Evolutionary conservation across 768 basidiomycete genomes (phyloP).

Genomic region (Daedaleopsis sinensis): DNA sequence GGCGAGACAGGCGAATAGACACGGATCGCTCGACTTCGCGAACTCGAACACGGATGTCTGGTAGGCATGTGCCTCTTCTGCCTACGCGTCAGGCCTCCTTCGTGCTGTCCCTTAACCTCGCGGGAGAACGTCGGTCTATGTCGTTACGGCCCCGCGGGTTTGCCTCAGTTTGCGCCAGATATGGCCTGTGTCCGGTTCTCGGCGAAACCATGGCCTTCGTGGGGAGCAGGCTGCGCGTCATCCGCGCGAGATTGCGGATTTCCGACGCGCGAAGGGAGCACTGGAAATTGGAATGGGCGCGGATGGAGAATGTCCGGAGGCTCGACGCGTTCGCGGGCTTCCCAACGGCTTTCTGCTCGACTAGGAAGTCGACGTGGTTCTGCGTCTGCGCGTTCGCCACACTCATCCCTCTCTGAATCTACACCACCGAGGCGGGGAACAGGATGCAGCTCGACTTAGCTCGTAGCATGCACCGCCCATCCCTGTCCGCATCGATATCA

Average conservation of each 20-base stretch:
- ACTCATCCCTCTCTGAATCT: neutral
- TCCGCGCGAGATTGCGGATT: neutral
- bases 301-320: slow-evolving; percentile 16
- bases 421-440: neutral
- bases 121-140: neutral
- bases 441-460: neutral
- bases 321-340: neutral
- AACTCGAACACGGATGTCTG: neutral
- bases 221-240: too few relatives aligned
- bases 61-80: neutral
- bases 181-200: neutral
- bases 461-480: neutral
- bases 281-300: neutral
- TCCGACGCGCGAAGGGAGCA: neutral
- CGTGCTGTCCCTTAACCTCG: neutral
- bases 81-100: neutral
- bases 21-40: neutral
- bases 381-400: slow-evolving; percentile 2
- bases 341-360: slow-evolving; percentile 16
- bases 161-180: neutral
- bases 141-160: neutral
- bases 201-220: neutral
- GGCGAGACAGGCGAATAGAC: neutral
- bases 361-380: slow-evolving; percentile 18
- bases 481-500: slow-evolving; percentile 19